phyloP scores from a whole-genome alignment of 768 basidiomycete species.

The Suillus placidus region DNA sequence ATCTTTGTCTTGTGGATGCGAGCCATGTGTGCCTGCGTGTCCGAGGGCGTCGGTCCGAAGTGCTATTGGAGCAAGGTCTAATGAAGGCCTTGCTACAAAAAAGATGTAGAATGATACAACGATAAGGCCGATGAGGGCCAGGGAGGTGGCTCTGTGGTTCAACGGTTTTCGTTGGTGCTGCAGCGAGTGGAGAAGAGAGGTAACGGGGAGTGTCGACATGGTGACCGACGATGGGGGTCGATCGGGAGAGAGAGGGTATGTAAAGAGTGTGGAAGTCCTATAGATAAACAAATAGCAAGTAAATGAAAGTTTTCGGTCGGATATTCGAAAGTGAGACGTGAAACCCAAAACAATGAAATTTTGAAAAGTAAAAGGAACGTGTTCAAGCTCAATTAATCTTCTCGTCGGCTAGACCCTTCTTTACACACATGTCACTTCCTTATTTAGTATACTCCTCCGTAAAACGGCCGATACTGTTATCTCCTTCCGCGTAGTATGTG shows the following conservation, averaged over 20 bases:
- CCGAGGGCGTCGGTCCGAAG: slow-evolving; percentile 34
- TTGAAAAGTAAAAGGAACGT: not conserved
- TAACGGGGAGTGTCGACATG: slow-evolving; percentile 30
- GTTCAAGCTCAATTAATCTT: not conserved
- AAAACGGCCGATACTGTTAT: not conserved
- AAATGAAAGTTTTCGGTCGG: slow-evolving; percentile 6
- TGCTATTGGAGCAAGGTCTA: slow-evolving; percentile 40
- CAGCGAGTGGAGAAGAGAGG: slow-evolving; percentile 33
- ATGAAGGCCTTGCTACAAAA: slow-evolving; percentile 48
- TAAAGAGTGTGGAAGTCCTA: slow-evolving; percentile 8
- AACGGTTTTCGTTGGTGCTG: slow-evolving; percentile 43
- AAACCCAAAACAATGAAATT: not conserved
- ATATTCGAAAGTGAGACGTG: not conserved
- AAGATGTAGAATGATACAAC: slow-evolving; percentile 58
- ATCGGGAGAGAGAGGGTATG: slow-evolving; percentile 1
- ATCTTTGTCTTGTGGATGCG: slow-evolving; percentile 19
- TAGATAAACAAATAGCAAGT: slow-evolving; percentile 13
- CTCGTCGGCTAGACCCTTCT: not conserved
- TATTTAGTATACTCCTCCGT: not conserved
- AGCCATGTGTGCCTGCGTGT: slow-evolving; percentile 30
- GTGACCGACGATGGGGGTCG: slow-evolving; percentile 25
- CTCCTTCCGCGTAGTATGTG: too few relatives aligned
- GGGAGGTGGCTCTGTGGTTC: slow-evolving; percentile 54
- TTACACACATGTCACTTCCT: too few relatives aligned
- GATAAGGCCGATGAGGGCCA: slow-evolving; percentile 56